phyloP scores from a whole-genome alignment of 805 yeast genomes.

The Ogataea thermomethanolica region DNA sequence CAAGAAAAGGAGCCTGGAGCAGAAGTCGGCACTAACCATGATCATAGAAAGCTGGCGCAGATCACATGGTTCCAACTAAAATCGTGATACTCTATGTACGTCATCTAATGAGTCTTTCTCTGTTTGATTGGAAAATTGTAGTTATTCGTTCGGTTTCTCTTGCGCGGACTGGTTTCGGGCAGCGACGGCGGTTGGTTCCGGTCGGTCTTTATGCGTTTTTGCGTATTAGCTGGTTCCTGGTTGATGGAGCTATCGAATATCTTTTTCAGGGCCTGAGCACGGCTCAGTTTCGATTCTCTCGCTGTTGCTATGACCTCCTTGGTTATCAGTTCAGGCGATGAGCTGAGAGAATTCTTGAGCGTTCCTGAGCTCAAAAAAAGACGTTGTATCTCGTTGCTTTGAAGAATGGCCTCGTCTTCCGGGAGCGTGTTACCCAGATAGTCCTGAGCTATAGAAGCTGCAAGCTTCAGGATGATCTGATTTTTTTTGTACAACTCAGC shows the following conservation, averaged over 20 bases:
- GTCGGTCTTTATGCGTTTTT: slow-evolving; percentile 1
- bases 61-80: neutral
- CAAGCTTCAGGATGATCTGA: slow-evolving; percentile 22
- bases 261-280: slow-evolving; percentile 1
- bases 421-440: slow-evolving; percentile 16
- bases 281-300: neutral
- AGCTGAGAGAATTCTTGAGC: slow-evolving; percentile 12
- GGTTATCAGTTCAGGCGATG: slow-evolving; percentile 10
- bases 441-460: slow-evolving; percentile 22
- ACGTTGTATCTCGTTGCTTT: slow-evolving; percentile 17
- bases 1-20: slow-evolving; percentile 30
- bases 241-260: neutral
- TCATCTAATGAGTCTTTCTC: slow-evolving; percentile 3
- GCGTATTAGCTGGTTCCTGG: neutral
- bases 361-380: slow-evolving; percentile 18
- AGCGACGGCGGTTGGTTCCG: neutral
- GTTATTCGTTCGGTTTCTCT: slow-evolving; percentile 4
- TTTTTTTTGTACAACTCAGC: slow-evolving; percentile 20
- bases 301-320: neutral
- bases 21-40: slow-evolving; percentile 31
- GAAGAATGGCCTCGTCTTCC: slow-evolving; percentile 18
- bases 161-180: slow-evolving; percentile 4
- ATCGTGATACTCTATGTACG: neutral
- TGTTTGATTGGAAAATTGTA: slow-evolving; percentile 12
- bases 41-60: slow-evolving; percentile 19